phyloP scores from a whole-genome alignment of 2,329 filamentous ascomycete species.

The Exserohilum turcica region DNA sequence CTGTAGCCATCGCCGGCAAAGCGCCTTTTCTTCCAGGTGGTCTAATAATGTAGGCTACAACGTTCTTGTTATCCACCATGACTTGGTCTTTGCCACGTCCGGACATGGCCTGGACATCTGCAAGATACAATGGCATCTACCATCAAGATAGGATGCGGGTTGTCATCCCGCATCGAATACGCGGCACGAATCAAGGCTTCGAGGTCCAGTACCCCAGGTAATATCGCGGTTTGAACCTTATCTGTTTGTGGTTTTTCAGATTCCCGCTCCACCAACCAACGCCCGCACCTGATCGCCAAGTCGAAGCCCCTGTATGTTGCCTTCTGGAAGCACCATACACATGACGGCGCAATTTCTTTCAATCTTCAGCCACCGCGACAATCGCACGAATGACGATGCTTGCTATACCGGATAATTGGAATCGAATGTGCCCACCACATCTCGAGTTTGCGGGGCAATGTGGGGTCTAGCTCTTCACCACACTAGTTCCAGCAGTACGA shows the following conservation, averaged over 20 bases:
- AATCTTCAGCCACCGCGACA: neutral
- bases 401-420: neutral
- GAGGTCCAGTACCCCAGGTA: neutral
- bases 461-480: slow-evolving; percentile 10
- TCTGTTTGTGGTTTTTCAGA: neutral
- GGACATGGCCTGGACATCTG: slow-evolving; percentile 26
- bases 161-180: slow-evolving; percentile 19
- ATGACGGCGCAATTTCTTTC: no score
- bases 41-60: slow-evolving; percentile 35
- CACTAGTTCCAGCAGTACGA: neutral
- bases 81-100: slow-evolving; percentile 29
- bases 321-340: no score
- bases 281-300: neutral
- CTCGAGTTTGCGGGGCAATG: slow-evolving; percentile 1
- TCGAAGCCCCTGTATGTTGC: neutral
- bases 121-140: slow-evolving; percentile 28
- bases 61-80: slow-evolving; percentile 25
- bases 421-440: neutral
- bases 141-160: slow-evolving; percentile 31
- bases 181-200: neutral
- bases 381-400: neutral
- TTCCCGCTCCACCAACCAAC: neutral
- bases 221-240: neutral
- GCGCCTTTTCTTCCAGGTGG: slow-evolving; percentile 33
- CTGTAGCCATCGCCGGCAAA: slow-evolving; percentile 23